These are phyloP conservation scores for Fusarium citri DNA, from an alignment of 2,329 filamentous ascomycete species.

Conservation along the genomic window DNA sequence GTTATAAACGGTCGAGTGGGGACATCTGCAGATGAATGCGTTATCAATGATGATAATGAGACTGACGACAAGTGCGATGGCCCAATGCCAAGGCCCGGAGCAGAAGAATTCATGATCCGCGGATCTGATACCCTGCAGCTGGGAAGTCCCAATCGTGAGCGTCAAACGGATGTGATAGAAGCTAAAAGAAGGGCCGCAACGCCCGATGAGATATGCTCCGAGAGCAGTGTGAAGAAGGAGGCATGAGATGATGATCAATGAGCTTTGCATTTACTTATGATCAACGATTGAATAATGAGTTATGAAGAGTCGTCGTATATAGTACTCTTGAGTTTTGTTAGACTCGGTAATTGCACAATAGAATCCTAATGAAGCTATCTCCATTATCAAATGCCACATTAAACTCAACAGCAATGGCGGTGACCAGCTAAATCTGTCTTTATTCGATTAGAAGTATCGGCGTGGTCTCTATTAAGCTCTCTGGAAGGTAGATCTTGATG, in stretches of 20 bases:
- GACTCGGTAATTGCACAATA: neutral
- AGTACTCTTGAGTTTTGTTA: neutral
- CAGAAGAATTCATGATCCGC: constrained; percentile 21
- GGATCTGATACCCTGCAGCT: constrained; percentile 14
- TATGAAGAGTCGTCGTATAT: neutral
- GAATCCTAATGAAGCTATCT: neutral
- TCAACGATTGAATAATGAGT: constrained; percentile 20
- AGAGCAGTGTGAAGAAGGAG: neutral
- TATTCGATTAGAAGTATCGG: neutral
- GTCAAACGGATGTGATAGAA: constrained; percentile 3
- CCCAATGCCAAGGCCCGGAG: constrained; percentile 9
- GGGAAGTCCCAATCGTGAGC: neutral
- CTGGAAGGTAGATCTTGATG: constrained; percentile 3
- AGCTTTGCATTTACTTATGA: constrained; percentile 29
- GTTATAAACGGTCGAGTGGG: constrained; percentile 51
- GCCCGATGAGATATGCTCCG: neutral
- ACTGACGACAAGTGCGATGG: constrained; percentile 35
- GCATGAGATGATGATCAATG: constrained; percentile 34
- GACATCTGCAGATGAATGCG: constrained; percentile 41
- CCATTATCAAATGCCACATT: neutral
- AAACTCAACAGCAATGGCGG: neutral
- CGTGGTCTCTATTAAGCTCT: neutral
- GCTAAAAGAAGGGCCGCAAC: constrained; percentile 4
- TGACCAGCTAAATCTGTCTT: neutral
- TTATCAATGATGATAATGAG: constrained; percentile 35